phyloP scores from a whole-genome alignment of 441 rosid species.

The Euphorbia neoarborescens region DNA sequence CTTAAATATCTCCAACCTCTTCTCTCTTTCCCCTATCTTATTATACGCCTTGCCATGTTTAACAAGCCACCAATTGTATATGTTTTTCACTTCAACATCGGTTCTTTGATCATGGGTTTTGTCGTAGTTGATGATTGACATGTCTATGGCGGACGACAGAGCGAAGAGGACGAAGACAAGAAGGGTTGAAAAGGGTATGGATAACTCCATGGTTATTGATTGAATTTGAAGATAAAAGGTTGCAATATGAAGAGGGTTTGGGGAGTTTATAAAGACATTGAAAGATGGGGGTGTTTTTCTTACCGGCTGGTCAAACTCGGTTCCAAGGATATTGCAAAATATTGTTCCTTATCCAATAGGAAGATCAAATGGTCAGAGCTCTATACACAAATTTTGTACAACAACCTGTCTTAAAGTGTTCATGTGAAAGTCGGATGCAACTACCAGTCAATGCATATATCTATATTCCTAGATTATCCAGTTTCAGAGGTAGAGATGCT shows the following conservation, averaged over 20 bases:
- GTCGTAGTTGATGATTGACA: slow-evolving; percentile 55
- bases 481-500: too few species aligned
- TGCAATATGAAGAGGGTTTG: neutral
- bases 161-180: slow-evolving; percentile 32
- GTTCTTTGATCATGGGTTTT: slow-evolving; percentile 21
- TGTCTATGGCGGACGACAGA: slow-evolving; percentile 49
- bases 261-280: slow-evolving; percentile 5
- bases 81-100: slow-evolving; percentile 46
- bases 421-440: neutral
- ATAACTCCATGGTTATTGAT: slow-evolving; percentile 12
- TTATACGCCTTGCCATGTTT: slow-evolving; percentile 58
- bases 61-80: slow-evolving; percentile 59
- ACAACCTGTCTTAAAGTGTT: neutral
- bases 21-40: slow-evolving; percentile 50
- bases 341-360: neutral
- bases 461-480: neutral
- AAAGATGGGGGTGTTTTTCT: neutral
- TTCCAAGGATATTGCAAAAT: neutral
- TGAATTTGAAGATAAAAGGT: neutral
- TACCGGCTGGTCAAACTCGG: slow-evolving; percentile 12
- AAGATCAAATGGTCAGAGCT: neutral
- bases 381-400: neutral
- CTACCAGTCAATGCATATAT: neutral
- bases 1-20: slow-evolving; percentile 61
- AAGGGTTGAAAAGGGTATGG: slow-evolving; percentile 19